phyloP scores from a whole-genome alignment of 257 asterid species.

The Solanum piurae region DNA sequence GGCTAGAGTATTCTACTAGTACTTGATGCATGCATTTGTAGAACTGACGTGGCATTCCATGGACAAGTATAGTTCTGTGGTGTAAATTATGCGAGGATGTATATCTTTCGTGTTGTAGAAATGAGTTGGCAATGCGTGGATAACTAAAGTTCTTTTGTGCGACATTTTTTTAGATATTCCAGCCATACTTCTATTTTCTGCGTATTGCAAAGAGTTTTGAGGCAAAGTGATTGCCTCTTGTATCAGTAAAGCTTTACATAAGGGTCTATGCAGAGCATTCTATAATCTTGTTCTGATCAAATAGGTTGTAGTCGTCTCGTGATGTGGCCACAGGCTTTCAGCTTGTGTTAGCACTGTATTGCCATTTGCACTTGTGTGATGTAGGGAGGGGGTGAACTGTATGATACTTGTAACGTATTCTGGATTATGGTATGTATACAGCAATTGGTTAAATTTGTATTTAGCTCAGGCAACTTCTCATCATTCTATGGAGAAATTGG shows the following conservation, averaged over 20 bases:
- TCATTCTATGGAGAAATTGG: neutral
- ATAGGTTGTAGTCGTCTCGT: neutral
- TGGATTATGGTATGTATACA: neutral
- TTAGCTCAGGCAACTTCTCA: neutral
- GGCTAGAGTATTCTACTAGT: neutral
- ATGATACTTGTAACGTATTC: no score
- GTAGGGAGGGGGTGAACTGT: no score
- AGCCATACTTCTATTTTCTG: no score
- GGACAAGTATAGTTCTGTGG: neutral
- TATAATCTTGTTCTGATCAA: neutral
- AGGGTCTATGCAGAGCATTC: neutral
- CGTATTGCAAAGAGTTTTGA: neutral
- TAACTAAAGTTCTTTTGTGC: no score
- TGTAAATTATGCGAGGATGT: neutral
- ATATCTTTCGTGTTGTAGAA: neutral
- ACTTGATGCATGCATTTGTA: neutral
- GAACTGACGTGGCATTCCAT: neutral
- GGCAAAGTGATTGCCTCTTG: neutral
- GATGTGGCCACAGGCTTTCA: neutral
- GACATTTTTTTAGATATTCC: no score
- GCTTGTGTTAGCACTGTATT: neutral
- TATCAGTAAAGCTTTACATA: no score
- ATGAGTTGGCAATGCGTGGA: neutral
- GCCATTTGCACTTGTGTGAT: neutral
- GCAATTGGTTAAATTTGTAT: neutral